Evolutionary conservation across 345 rosid species (phyloP).

Genomic region (Nephelium lappaceum): DNA sequence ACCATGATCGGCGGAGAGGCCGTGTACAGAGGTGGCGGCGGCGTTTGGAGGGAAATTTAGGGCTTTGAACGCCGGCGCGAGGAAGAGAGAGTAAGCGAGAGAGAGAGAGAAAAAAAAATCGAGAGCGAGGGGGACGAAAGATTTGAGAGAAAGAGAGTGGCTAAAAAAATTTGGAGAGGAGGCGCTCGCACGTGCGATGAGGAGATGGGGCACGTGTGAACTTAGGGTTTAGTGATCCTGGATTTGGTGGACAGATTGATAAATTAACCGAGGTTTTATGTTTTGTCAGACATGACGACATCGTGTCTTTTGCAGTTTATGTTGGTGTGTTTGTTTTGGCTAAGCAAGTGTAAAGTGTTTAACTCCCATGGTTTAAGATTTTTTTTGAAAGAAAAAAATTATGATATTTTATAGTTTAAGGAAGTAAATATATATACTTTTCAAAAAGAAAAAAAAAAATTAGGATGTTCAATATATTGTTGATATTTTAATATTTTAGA

Average conservation of each 20-base stretch:
- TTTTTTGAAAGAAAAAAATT: too few species aligned
- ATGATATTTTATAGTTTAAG: too few species aligned
- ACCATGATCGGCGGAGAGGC: neutral
- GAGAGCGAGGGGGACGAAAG: slow-evolving; percentile 17
- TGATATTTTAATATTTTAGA: too few species aligned
- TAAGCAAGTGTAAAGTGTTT: too few species aligned
- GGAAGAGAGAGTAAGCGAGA: slow-evolving; percentile 12
- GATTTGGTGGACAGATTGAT: neutral
- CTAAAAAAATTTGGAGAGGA: slow-evolving; percentile 22
- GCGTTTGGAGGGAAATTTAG: neutral
- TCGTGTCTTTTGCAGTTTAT: too few species aligned
- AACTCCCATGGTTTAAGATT: too few species aligned
- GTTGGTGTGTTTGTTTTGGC: neutral
- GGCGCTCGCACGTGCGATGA: slow-evolving; percentile 33
- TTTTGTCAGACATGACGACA: slow-evolving; percentile 5
- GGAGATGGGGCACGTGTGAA: slow-evolving; percentile 41
- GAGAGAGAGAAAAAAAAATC: slow-evolving; percentile 3
- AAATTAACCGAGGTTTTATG: neutral
- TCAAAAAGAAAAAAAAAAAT: too few species aligned
- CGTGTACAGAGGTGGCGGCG: neutral
- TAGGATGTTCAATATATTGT: too few species aligned
- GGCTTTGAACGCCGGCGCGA: slow-evolving; percentile 43
- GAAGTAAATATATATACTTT: too few species aligned
- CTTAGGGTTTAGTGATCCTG: slow-evolving; percentile 18
- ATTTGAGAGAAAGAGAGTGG: slow-evolving; percentile 16